Evolutionary conservation across 1,284 basidiomycete genomes (phyloP).

Genomic region (Irpex sp.): DNA sequence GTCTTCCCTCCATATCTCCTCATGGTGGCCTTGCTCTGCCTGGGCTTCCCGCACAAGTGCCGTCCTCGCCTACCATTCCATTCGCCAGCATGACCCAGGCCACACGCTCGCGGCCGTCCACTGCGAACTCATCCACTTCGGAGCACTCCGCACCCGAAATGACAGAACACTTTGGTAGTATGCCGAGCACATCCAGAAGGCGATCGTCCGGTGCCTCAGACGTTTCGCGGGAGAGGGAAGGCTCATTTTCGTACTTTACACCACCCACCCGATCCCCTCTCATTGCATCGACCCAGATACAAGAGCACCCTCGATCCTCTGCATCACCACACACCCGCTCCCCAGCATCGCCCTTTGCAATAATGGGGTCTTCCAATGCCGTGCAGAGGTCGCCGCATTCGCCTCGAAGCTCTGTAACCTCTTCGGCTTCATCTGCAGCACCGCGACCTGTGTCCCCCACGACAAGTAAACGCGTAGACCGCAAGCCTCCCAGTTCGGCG

Average conservation of each 20-base stretch:
- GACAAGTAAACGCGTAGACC: slow-evolving; percentile 21
- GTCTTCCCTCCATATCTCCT: background rate
- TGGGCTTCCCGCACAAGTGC: background rate
- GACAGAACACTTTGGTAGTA: background rate
- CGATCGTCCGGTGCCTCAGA: slow-evolving; percentile 17
- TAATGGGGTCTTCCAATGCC: slow-evolving; percentile 4
- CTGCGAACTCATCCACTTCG: background rate
- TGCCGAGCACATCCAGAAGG: slow-evolving; percentile 10
- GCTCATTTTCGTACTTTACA: slow-evolving; percentile 24
- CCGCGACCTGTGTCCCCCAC: slow-evolving; percentile 10
- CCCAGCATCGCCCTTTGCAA: slow-evolving; percentile 12
- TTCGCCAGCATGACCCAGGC: background rate
- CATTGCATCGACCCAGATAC: slow-evolving; percentile 1
- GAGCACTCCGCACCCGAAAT: background rate
- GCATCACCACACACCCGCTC: slow-evolving; percentile 2
- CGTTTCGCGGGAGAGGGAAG: slow-evolving; percentile 9
- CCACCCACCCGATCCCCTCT: slow-evolving; percentile 12
- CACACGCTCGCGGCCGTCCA: slow-evolving; percentile 4
- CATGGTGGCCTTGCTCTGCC: background rate
- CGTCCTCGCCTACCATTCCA: slow-evolving; percentile 1
- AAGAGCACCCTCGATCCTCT: background rate
- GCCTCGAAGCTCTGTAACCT: slow-evolving; percentile 20
- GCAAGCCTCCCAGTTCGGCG: slow-evolving; percentile 10
- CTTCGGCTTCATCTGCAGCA: slow-evolving; percentile 8
- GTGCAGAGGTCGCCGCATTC: slow-evolving; percentile 18